Conservation (phyloP, 108 stramenopile species). For the Parietichytrium sp. region DNA sequence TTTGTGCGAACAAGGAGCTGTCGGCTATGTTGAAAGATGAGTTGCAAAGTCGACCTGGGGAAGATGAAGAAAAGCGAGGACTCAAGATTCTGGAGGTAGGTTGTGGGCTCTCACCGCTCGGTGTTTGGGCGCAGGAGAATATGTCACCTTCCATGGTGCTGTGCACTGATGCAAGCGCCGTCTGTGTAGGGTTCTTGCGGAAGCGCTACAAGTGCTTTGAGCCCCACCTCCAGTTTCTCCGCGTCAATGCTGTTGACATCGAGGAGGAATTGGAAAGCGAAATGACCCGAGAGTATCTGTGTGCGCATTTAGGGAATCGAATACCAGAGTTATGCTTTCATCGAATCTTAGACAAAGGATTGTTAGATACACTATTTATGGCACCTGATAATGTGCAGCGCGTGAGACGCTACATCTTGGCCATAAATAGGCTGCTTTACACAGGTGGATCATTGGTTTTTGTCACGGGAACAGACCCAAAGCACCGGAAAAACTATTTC, state of each 20-base stretch:
- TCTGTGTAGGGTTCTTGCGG: not conserved
- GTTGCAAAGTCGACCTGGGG: too few species aligned
- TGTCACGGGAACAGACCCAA: not conserved
- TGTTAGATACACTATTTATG: not conserved
- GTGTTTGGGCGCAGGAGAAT: not conserved
- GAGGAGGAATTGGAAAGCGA: not conserved
- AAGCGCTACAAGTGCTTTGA: not conserved
- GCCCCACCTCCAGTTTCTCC: not conserved
- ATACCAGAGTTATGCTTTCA: not conserved
- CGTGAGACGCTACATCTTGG: not conserved
- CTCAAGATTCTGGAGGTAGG: not conserved
- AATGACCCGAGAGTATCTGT: not conserved
- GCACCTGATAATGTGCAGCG: not conserved
- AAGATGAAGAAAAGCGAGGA: not conserved
- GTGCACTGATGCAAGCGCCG: not conserved
- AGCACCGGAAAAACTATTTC: not conserved
- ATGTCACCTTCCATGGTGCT: not conserved
- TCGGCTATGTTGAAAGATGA: not conserved
- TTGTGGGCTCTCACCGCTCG: not conserved
- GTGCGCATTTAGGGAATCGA: not conserved
- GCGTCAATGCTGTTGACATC: not conserved
- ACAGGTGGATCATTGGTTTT: not conserved
- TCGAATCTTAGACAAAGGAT: not conserved
- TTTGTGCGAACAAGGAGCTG: not conserved
- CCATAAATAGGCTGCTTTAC: not conserved